Base-by-base conservation (phyloP, 441 rosid genomes). In the Populus hybrid region DNA sequence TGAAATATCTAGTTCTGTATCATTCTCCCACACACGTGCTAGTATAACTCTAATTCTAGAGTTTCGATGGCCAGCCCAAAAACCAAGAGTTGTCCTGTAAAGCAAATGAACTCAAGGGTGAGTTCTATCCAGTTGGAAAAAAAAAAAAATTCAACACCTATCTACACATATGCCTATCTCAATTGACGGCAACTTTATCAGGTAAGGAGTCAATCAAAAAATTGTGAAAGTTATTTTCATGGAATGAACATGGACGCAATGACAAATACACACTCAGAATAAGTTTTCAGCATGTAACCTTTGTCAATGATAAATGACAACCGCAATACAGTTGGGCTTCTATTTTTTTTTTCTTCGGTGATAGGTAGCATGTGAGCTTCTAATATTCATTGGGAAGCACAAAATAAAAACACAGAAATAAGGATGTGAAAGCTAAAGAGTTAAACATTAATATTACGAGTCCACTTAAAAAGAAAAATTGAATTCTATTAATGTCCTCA, bases 21-120 rank as follows among this genome's bases (percentile, higher is more conserved):
- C 99, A 78, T 94, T 95, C 84, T 95, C 99, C 99, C 99, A 95
- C 0, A 90, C 93, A 10, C 93, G 97, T 11, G 99, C 98, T 78
- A 95, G 88, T 81, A 94, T 90, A 35, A 95, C 99, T 76, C 99
- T 88, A 71, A 95, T 95, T 86, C 90, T 94, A 9, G 99, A 95
- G 87, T 95, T 95, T 50, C 99, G 83, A 82, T 94, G 97, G 81
- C 97, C 99, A 36, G 95, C 97, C 99, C 99, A 95, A 82, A 95
- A 95, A 24, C 95, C 98, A 86, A 95, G 97, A 0, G 83, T 78
- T 70, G 95, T 91, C 92, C 99, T 95, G 91, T 88, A 86, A 81
- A 85, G 76, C 70, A 78, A 72, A 76, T 5, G 34, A 61, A 72
- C 24, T 72, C 64, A 30, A 23, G 28, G 72, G 23, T 24, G 1